phyloP scores from a whole-genome alignment of 2,329 filamentous ascomycete genomes.

The Mycosphaerella arachidis region DNA sequence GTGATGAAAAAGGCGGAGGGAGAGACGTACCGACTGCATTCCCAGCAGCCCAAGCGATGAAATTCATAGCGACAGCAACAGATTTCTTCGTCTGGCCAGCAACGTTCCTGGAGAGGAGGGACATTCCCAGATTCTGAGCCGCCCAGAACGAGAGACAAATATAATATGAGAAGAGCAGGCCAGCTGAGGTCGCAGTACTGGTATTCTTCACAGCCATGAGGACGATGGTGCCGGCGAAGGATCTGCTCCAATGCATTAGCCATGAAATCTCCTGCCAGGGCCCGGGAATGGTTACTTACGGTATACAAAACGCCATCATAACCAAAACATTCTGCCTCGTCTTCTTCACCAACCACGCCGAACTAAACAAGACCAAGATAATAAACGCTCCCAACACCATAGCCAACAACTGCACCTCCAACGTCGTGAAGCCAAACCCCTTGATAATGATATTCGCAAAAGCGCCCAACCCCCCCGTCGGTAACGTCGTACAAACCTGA shows the following conservation, averaged over 20 bases:
- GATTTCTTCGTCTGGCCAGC: slow-evolving; percentile 72
- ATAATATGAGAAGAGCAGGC: slow-evolving; percentile 69
- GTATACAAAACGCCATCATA: slow-evolving; percentile 63
- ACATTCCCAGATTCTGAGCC: slow-evolving; percentile 39
- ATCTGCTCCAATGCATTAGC: slow-evolving; percentile 39
- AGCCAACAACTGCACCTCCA: slow-evolving; percentile 67
- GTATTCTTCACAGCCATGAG: slow-evolving; percentile 64
- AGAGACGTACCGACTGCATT: slow-evolving; percentile 56
- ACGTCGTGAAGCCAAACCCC: slow-evolving; percentile 59
- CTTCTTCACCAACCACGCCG: slow-evolving; percentile 64
- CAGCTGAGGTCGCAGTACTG: slow-evolving; percentile 56
- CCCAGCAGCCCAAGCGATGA: slow-evolving; percentile 64
- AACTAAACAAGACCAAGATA: slow-evolving; percentile 63
- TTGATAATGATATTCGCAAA: slow-evolving; percentile 73
- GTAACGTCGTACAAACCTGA: slow-evolving; percentile 66
- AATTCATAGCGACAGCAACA: slow-evolving; percentile 63
- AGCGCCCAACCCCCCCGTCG: slow-evolving; percentile 66
- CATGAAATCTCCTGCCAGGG: background rate
- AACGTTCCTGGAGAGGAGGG: slow-evolving; percentile 51
- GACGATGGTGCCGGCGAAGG: slow-evolving; percentile 66
- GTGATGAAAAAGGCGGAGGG: background rate
- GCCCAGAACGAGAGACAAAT: slow-evolving; percentile 75
- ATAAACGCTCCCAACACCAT: slow-evolving; percentile 74
- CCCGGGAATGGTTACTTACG: slow-evolving; percentile 43
- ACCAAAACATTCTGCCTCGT: slow-evolving; percentile 63